Evolutionary conservation across 345 rosid species (phyloP), one percentile per base, ranked within the genome.

Genomic region (Gossypium arboreum): DNA sequence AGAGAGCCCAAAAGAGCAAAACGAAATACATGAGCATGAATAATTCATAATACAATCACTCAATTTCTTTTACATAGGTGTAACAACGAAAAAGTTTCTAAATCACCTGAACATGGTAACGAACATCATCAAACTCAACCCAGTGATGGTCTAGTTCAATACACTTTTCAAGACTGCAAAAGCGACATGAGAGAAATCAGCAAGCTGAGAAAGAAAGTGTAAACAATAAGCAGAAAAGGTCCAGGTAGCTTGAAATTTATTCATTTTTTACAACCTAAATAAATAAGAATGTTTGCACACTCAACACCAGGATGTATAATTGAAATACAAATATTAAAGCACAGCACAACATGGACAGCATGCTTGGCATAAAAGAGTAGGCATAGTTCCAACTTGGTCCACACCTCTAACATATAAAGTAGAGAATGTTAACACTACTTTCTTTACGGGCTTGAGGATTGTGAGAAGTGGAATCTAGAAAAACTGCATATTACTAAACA

Each of bases 101-200:
- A 50, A 70, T 83, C 74, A 96, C 99, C 99, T 90, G 98, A 74
- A 93, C 78, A 81, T 96, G 98, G 81, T 91, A 96, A 76, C 94
- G 97, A 70, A 96, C 83, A 78, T 96, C 99, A 78, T 87, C 93
- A 66, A 96, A 96, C 77, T 93, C 99, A 60, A 93, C 90, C 97
- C 97, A 93, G 18, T 92, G 92, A 78, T 90, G 88, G 77, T 96
- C 99, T 76, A 92, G 73, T 80, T 96, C 98, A 74, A 90, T 90
- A 68, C 92, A 92, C 81, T 90, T 93, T 34, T 93, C 97, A 77
- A 93, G 89, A 76, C 98, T 92, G 89, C 76, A 79, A 75, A 64
- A 43, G 18, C 2, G 69, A 70, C 9, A 73, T 64, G 68, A 48
- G 44, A 65, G 48, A 73, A 48, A 62, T 73, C 73, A 70, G 47